A percentile compares a stretch with the other conserved stretches of the same genome.
Evolutionary conservation across 2,329 filamentous ascomycete genomes (phyloP).

Genomic region (Daldinia sp.): DNA sequence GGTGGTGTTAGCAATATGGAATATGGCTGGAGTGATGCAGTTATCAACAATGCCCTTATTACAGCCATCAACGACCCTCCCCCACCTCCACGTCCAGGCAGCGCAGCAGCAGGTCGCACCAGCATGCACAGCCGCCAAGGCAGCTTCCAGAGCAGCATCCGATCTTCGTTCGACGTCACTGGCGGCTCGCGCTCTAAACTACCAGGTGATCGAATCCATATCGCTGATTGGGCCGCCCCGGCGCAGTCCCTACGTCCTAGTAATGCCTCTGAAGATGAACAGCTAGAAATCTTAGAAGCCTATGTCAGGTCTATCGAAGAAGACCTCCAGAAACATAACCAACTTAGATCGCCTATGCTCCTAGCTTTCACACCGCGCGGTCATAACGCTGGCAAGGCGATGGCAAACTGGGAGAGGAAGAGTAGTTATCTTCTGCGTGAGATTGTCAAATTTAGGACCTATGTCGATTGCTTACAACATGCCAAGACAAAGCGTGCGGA

Average conservation of each 20-base stretch:
- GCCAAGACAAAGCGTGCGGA: slow-evolving; percentile 75
- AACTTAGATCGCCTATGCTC: slow-evolving; percentile 85
- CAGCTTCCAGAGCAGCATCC: slow-evolving; percentile 54
- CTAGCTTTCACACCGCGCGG: slow-evolving; percentile 88
- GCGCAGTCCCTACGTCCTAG: slow-evolving; percentile 90
- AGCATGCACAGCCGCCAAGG: slow-evolving; percentile 57
- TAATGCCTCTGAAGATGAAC: slow-evolving; percentile 78
- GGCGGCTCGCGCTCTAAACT: slow-evolving; percentile 69
- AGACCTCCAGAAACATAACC: slow-evolving; percentile 87
- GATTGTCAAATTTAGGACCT: slow-evolving; percentile 96
- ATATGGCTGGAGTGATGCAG: slow-evolving; percentile 91
- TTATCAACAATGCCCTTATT: slow-evolving; percentile 71
- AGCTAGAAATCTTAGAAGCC: slow-evolving; percentile 74
- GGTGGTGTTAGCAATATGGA: slow-evolving; percentile 97
- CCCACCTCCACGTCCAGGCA: slow-evolving; percentile 58
- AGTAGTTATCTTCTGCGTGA: slow-evolving; percentile 89
- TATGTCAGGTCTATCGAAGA: slow-evolving; percentile 89
- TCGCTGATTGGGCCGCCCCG: slow-evolving; percentile 89
- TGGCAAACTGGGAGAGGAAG: slow-evolving; percentile 98
- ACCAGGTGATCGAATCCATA: slow-evolving; percentile 83
- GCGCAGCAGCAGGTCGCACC: slow-evolving; percentile 55
- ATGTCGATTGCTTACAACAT: slow-evolving; percentile 82
- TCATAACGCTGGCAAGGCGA: slow-evolving; percentile 80
- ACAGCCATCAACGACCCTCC: slow-evolving; percentile 60
- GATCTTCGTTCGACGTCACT: slow-evolving; percentile 71